Conservation (phyloP, 192 early-diverging fungal genomes). For the Entophlyctis luteolus region DNA sequence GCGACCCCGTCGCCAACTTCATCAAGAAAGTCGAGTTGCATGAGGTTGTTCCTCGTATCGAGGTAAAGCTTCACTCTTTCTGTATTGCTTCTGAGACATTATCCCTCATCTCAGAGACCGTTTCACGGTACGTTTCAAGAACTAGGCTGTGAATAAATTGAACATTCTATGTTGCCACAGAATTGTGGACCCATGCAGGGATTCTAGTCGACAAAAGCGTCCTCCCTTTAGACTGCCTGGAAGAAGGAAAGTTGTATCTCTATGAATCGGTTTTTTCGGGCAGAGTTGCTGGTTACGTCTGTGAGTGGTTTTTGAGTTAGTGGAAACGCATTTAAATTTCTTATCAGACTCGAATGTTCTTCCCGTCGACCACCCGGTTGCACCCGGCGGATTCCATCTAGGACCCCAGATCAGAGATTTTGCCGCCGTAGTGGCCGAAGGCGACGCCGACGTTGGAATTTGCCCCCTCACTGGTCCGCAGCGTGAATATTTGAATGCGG, state of each 20-base stretch:
- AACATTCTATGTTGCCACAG: background rate
- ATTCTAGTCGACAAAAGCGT: constrained; percentile 34
- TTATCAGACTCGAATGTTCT: constrained; percentile 25
- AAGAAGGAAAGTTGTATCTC: constrained; percentile 34
- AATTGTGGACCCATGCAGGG: constrained; percentile 37
- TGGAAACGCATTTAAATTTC: background rate
- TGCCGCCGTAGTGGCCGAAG: constrained; percentile 25
- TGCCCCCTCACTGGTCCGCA: constrained; percentile 2
- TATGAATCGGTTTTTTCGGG: constrained; percentile 37
- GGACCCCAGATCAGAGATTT: constrained; percentile 38
- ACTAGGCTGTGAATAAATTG: background rate
- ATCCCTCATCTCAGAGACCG: background rate
- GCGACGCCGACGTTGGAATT: constrained; percentile 32
- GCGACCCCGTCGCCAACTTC: constrained; percentile 34
- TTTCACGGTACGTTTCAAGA: constrained; percentile 11
- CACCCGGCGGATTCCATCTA: constrained; percentile 16
- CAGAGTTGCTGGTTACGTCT: constrained; percentile 31
- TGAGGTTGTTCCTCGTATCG: constrained; percentile 7
- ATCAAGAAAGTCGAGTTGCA: constrained; percentile 30
- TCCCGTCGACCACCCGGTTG: constrained; percentile 20
- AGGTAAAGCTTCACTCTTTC: background rate
- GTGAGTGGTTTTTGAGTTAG: constrained; percentile 9
- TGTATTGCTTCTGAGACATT: background rate
- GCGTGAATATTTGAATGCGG: constrained; percentile 3
- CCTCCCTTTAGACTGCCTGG: constrained; percentile 35